Conservation (phyloP, 2,329 filamentous ascomycete species). For the Cordyceps cateniannulata region DNA sequence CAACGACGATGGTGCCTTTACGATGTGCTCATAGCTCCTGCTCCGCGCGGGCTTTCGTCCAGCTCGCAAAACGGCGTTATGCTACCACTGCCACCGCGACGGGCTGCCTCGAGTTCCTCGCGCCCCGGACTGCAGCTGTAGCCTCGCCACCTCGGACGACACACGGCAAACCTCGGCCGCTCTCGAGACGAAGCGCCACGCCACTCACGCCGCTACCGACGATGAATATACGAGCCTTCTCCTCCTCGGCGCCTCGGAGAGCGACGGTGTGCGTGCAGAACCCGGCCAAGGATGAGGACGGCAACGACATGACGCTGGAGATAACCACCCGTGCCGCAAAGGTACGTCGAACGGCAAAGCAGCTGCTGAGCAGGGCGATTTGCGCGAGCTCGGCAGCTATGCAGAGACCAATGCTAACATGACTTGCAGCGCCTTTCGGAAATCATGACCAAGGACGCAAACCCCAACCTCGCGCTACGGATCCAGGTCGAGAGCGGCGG, state of each 20-base stretch:
- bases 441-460: conserved; percentile 66
- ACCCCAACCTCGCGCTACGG: conserved; percentile 79
- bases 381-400: neutral
- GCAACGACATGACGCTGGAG: conserved; percentile 73
- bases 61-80: conserved; percentile 32
- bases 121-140: conserved; percentile 23
- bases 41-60: conserved; percentile 34
- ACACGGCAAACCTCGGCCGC: conserved; percentile 4
- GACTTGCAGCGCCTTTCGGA: conserved; percentile 58
- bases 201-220: neutral
- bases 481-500: conserved; percentile 90
- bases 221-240: conserved; percentile 27
- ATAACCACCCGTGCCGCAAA: conserved; percentile 79
- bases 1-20: conserved; percentile 25
- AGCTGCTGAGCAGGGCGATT: neutral
- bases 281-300: conserved; percentile 72
- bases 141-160: conserved; percentile 15
- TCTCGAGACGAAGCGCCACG: neutral
- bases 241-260: conserved; percentile 26
- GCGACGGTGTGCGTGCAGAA: conserved; percentile 56
- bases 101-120: conserved; percentile 32
- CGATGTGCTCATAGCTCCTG: conserved; percentile 34
- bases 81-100: conserved; percentile 18
- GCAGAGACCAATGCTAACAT: neutral
- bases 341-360: conserved; percentile 42